Base-by-base conservation (phyloP, 768 basidiomycete species). In the Solioccasus polychromus region DNA sequence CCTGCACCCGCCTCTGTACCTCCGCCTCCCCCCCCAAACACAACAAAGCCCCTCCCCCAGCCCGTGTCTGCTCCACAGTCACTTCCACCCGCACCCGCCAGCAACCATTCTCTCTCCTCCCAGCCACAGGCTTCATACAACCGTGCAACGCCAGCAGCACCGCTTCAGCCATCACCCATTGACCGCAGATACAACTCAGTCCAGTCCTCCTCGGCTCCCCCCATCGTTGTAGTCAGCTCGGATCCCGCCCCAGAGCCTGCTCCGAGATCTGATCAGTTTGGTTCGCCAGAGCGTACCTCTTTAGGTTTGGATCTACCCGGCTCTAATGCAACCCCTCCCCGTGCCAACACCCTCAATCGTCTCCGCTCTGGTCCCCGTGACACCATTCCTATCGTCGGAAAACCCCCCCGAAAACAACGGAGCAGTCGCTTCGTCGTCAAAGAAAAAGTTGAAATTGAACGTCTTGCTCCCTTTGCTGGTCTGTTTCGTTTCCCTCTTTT, bases 341-440 rank as follows among this genome's bases (percentile, higher is more conserved):
- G 88, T 43, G 74, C 80, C 31, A 80, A 76, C 34, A 73, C 87
- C 10, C 71, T 89, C 53, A 83, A 79, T 59, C 83, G 90, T 55
- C 79, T 92, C 43, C 79, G 89, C 48, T 78, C 83, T 34, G 82
- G 82, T 15, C 92, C 93, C 44, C 96, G 93, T 69, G 96, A 98
- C 67, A 97, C 92, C 35, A 97, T 98, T 47, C 92, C 95, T 35
- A 89, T 95, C 59, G 85, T 90, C 12, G 93, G 92, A 25, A 98
- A 98, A 62, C 93, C 92, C 18, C 92, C 96, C 20, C 83, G 95
- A 59, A 99, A 98, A 68, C 96, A 99, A 70, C 80, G 94, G 55
- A 97, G 93, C 72, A 93, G 90, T 63, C 81, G 96, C 50, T 98
- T 99, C 59, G 87, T 98, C 39, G 88, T 95, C 48, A 89, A 89